Conservation (phyloP, 2,329 filamentous ascomycete species). For the Fusarium pseudograminearum region DNA sequence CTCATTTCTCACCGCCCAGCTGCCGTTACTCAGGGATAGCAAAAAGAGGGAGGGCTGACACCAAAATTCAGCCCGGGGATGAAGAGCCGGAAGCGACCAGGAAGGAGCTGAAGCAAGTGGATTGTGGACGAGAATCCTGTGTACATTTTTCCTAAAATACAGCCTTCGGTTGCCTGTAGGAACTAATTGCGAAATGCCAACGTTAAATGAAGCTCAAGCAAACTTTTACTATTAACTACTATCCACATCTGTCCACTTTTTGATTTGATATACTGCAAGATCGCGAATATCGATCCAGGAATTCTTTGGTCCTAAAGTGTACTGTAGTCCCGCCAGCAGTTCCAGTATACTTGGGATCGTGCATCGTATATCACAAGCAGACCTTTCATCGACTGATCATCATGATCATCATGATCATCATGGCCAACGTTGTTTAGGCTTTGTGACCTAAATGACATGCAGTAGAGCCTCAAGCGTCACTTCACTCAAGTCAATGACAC, state of each 20-base stretch:
- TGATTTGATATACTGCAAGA: neutral
- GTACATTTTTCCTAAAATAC: constrained; percentile 55
- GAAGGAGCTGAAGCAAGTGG: constrained; percentile 39
- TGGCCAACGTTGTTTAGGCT: neutral
- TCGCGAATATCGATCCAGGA: neutral
- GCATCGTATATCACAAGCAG: neutral
- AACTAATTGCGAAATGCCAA: constrained; percentile 51
- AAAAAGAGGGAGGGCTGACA: constrained; percentile 36
- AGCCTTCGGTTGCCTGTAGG: constrained; percentile 51
- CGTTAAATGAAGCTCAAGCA: constrained; percentile 46
- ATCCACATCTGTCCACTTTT: neutral
- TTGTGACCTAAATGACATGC: constrained; percentile 12
- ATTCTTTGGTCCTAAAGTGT: neutral
- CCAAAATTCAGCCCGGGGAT: constrained; percentile 15
- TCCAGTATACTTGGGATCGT: neutral
- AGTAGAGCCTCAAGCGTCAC: neutral
- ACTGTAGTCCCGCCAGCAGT: too few species aligned
- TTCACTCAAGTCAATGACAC: neutral
- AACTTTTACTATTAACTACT: constrained; percentile 16
- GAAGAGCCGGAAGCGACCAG: constrained; percentile 18
- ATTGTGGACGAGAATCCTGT: constrained; percentile 51
- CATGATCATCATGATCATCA: constrained; percentile 1
- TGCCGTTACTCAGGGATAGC: constrained; percentile 18
- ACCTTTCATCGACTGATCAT: neutral
- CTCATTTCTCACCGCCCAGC: constrained; percentile 27